These are phyloP conservation scores for Sphagnum contortum DNA, from an alignment of 225 moss, liverwort and hornwort genomes.

Conservation along the genomic window DNA sequence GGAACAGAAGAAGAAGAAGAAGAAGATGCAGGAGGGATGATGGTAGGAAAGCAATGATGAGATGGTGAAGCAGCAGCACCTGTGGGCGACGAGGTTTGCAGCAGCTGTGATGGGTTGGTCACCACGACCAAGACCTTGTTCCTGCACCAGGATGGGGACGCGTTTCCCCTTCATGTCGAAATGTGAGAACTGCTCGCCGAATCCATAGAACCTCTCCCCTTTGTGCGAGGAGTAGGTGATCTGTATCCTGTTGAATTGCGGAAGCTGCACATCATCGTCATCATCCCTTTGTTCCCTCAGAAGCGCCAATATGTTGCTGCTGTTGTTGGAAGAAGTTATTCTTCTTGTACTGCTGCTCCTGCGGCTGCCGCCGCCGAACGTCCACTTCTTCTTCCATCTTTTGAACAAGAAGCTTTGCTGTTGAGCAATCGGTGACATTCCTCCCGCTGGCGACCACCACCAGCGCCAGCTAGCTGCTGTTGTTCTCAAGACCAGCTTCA, in stretches of 20 bases:
- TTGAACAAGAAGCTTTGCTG: too few species aligned
- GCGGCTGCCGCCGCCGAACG: background rate
- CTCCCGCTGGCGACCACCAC: too few species aligned
- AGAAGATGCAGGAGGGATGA: too few species aligned
- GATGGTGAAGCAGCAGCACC: constrained; percentile 16
- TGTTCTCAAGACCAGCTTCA: too few species aligned
- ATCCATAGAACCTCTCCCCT: constrained; percentile 73
- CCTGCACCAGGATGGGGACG: constrained; percentile 80
- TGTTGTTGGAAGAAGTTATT: background rate
- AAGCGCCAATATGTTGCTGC: background rate
- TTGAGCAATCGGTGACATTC: too few species aligned
- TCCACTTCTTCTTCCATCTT: too few species aligned
- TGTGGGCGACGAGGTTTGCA: constrained; percentile 70
- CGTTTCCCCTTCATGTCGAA: constrained; percentile 71
- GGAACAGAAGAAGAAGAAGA: too few species aligned
- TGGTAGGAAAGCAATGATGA: too few species aligned
- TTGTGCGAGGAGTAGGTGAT: constrained; percentile 47
- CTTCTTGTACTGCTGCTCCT: background rate
- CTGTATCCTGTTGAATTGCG: constrained; percentile 55
- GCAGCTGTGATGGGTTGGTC: constrained; percentile 88
- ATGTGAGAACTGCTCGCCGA: constrained; percentile 82
- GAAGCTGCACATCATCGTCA: constrained; percentile 7
- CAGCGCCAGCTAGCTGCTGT: too few species aligned
- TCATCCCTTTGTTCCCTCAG: constrained; percentile 5
- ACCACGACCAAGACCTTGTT: constrained; percentile 79